Evolutionary conservation across 306 rosid genomes (phyloP).

Genomic region (Morella rubra): DNA sequence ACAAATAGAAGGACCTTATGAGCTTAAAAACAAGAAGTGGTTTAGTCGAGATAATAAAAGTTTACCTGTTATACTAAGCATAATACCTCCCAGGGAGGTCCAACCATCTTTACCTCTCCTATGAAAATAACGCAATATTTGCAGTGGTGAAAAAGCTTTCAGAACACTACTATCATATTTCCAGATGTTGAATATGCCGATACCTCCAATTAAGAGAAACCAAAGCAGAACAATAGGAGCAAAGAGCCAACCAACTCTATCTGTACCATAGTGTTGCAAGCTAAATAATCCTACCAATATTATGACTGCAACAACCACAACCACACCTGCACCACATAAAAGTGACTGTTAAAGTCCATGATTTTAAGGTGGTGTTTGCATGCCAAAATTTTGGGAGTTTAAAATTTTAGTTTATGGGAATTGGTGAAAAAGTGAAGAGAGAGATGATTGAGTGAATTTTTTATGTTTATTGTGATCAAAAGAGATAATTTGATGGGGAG

Average conservation of each 20-base stretch:
- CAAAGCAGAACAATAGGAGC: slow-evolving; percentile 96
- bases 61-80: slow-evolving; percentile 96
- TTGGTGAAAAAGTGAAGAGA: too few relatives aligned
- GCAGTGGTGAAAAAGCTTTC: slow-evolving; percentile 82
- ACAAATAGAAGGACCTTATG: neutral
- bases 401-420: too few relatives aligned
- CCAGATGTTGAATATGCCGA: slow-evolving; percentile 86
- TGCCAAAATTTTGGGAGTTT: too few relatives aligned
- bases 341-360: slow-evolving; percentile 24
- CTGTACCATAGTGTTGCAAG: slow-evolving; percentile 94
- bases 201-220: slow-evolving; percentile 92
- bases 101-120: slow-evolving; percentile 71
- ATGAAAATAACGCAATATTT: slow-evolving; percentile 70
- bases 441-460: too few relatives aligned
- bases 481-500: too few relatives aligned
- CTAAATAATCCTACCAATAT: slow-evolving; percentile 86
- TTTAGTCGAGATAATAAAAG: slow-evolving; percentile 6
- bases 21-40: neutral
- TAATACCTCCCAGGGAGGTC: slow-evolving; percentile 95
- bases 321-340: slow-evolving; percentile 57
- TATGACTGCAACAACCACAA: slow-evolving; percentile 81
- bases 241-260: slow-evolving; percentile 98
- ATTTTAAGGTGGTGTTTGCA: too few relatives aligned
- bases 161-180: slow-evolving; percentile 69
- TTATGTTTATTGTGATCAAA: too few relatives aligned